Percentiles rank a stretch among this genome's conserved stretches.
phyloP scores from a whole-genome alignment of 768 basidiomycete genomes.

The Naganishia vaughanmartiniae region DNA sequence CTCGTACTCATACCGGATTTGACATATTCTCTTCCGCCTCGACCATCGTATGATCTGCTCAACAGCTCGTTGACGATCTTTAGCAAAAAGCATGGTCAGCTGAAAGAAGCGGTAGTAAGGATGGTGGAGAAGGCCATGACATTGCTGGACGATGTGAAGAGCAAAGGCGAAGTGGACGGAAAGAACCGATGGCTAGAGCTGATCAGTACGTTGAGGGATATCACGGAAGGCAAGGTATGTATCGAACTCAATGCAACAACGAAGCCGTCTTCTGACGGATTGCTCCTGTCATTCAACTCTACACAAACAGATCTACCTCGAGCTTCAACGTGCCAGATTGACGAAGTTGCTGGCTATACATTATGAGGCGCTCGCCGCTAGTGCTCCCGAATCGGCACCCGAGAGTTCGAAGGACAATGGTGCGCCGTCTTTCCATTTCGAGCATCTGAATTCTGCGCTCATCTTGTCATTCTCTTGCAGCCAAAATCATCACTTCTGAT shows the following conservation, averaged over 20 bases:
- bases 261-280: background rate
- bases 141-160: slow-evolving; percentile 78
- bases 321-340: slow-evolving; percentile 91
- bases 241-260: background rate
- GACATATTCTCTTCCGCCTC: slow-evolving; percentile 56
- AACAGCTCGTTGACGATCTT: slow-evolving; percentile 68
- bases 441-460: background rate
- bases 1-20: slow-evolving; percentile 56
- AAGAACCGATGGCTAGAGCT: slow-evolving; percentile 61
- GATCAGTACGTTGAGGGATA: slow-evolving; percentile 79
- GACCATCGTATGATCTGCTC: slow-evolving; percentile 71
- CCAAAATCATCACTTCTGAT: slow-evolving; percentile 30
- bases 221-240: slow-evolving; percentile 94
- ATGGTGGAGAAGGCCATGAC: slow-evolving; percentile 82
- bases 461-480: slow-evolving; percentile 1
- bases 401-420: slow-evolving; percentile 16
- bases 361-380: slow-evolving; percentile 66
- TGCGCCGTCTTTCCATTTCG: background rate
- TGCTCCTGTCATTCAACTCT: slow-evolving; percentile 3
- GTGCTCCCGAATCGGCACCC: slow-evolving; percentile 21
- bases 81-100: slow-evolving; percentile 95
- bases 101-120: slow-evolving; percentile 83
- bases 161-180: slow-evolving; percentile 18
- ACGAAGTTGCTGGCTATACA: slow-evolving; percentile 81
- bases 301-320: slow-evolving; percentile 78